Base-by-base conservation (phyloP, 2,329 filamentous ascomycete genomes). In the Xylariaceae sp. region DNA sequence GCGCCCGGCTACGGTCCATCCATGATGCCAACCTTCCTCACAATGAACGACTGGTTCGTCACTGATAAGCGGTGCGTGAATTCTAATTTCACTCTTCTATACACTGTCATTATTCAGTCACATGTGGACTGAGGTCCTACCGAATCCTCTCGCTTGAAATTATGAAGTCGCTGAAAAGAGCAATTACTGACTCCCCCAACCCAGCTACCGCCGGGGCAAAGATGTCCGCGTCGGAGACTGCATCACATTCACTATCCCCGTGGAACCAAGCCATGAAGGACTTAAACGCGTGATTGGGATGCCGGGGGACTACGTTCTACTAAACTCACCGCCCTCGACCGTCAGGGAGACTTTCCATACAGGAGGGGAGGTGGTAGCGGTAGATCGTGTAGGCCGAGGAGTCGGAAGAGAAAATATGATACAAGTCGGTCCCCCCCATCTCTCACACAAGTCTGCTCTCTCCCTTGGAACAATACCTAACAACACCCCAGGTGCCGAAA, bases 21-120 rank as follows among this genome's bases (percentile, higher is more conserved):
- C 15, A 97, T 97, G 94, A 79, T 94, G 44, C 92, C 92, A 7
- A 96, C 90, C 0, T 83, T 96, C 53, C 75, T 77, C 19, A 75
- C 83, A 1, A 68, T 75, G 9, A 85, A 84, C 48, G 86, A 92
- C 63, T 83, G 75, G 67, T 75, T 92, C 42, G 67, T 91, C 11
- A 80, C 89, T 46, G 83, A 83, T 52, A 83, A 83, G 58, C 71
- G 75, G n/a, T 79, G 7, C 4, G 22, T 27, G 7, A 27, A 7
- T 7, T 27, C 22, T 27, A 7, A n/a, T n/a, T n/a, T n/a, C n/a
- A n/a, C n/a, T n/a, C n/a, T n/a, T n/a, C n/a, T n/a, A n/a, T n/a
- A n/a, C n/a, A n/a, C n/a, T n/a, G n/a, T n/a, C n/a, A n/a, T n/a
- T n/a, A n/a, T n/a, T n/a, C n/a, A n/a, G n/a, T n/a, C n/a, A n/a